These are phyloP conservation scores for Arachis stenosperma DNA, from an alignment of 306 rosid species.

Conservation along the genomic window DNA sequence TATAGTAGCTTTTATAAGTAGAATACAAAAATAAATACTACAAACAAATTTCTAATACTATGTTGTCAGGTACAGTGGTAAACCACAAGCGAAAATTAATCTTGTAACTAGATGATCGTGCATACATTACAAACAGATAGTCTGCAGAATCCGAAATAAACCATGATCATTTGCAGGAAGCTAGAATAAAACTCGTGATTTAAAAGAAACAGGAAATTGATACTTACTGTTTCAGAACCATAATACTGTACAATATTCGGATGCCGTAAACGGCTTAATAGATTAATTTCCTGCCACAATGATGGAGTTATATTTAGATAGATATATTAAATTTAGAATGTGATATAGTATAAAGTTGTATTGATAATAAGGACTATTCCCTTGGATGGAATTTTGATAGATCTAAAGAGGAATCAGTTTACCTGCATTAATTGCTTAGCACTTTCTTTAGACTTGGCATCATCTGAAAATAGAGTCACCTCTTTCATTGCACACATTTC, in stretches of 20 bases:
- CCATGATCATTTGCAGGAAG: constrained; percentile 26
- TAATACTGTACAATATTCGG: constrained; percentile 90
- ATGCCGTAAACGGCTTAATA: constrained; percentile 84
- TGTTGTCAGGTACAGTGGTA: neutral
- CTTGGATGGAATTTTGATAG: neutral
- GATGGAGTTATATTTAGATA: constrained; percentile 31
- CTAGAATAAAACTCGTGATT: constrained; percentile 20
- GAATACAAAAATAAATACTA: constrained; percentile 1
- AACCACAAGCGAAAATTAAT: constrained; percentile 30
- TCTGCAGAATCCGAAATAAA: constrained; percentile 3
- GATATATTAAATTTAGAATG: constrained; percentile 31
- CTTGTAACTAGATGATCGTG: constrained; percentile 21
- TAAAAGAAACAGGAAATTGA: constrained; percentile 20
- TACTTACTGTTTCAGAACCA: constrained; percentile 83
- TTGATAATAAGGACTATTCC: neutral
- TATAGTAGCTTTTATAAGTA: constrained; percentile 36
- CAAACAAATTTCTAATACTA: neutral
- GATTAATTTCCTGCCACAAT: constrained; percentile 75
- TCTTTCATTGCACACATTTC: constrained; percentile 99
- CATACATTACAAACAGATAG: constrained; percentile 24
- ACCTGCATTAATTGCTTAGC: constrained; percentile 93
- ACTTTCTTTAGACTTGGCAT: constrained; percentile 92
- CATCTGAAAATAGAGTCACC: constrained; percentile 94
- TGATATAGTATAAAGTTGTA: constrained; percentile 28
- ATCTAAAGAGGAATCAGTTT: constrained; percentile 29